phyloP scores from a whole-genome alignment of 306 rosid genomes.

The Crataegus laevigata region DNA sequence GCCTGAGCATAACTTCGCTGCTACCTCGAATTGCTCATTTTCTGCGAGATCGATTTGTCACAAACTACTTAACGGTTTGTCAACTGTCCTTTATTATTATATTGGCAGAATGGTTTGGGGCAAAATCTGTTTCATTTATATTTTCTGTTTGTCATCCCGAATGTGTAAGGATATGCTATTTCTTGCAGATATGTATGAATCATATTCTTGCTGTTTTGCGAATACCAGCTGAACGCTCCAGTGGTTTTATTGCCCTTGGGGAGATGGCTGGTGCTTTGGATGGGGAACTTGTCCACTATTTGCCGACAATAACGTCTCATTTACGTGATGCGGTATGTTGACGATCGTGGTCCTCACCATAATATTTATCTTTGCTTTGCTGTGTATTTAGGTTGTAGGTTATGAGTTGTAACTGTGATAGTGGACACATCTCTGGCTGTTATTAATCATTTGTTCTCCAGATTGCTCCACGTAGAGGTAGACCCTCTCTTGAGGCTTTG shows the following conservation, averaged over 20 bases:
- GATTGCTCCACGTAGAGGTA: constrained; percentile 98
- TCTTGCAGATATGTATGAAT: constrained; percentile 95
- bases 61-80: constrained; percentile 77
- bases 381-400: constrained; percentile 10
- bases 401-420: constrained; percentile 11
- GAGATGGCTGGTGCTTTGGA: constrained; percentile 99
- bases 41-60: constrained; percentile 93
- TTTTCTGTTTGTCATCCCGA: constrained; percentile 3
- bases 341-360: constrained; percentile 8
- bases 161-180: constrained; percentile 24
- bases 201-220: constrained; percentile 89
- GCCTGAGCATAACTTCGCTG: constrained; percentile 91
- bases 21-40: constrained; percentile 97
- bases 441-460: constrained; percentile 30
- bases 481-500: constrained; percentile 93
- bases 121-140: neutral
- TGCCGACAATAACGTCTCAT: constrained; percentile 79
- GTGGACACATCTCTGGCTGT: constrained; percentile 21
- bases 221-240: constrained; percentile 91
- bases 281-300: constrained; percentile 80
- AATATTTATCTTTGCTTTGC: constrained; percentile 13
- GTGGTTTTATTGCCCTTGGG: constrained; percentile 97
- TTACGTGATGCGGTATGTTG: constrained; percentile 89
- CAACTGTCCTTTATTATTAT: constrained; percentile 15
- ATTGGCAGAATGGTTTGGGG: constrained; percentile 8